phyloP scores from a whole-genome alignment of 257 asterid genomes.

The Solanum ossicruentum region DNA sequence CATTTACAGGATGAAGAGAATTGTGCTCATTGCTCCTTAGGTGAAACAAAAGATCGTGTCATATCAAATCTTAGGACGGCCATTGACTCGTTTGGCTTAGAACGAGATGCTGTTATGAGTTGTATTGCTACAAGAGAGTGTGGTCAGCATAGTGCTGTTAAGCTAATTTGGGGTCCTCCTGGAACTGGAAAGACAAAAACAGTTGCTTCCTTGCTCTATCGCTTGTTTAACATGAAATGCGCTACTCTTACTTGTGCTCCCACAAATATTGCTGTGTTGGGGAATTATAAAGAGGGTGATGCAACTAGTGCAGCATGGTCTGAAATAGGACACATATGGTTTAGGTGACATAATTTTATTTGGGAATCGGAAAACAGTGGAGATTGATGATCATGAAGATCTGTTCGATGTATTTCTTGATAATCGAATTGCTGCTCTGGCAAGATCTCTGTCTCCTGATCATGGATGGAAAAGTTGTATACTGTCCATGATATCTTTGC shows the following conservation, averaged over 20 bases:
- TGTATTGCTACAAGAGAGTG: slow-evolving; percentile 8
- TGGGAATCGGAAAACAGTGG: neutral
- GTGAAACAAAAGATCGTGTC: neutral
- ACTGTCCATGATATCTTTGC: slow-evolving; percentile 14
- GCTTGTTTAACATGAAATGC: neutral
- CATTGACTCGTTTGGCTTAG: slow-evolving; percentile 7
- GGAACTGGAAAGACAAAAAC: neutral
- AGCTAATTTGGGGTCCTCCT: neutral
- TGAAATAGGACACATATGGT: neutral
- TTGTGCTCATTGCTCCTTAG: slow-evolving; percentile 12
- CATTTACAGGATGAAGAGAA: slow-evolving; percentile 14
- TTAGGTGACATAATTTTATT: neutral
- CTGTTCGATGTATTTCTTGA: neutral
- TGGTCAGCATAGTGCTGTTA: neutral
- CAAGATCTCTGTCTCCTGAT: neutral
- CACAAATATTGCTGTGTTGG: neutral
- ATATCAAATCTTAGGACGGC: neutral
- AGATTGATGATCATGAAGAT: neutral
- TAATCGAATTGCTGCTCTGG: neutral
- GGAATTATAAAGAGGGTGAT: neutral
- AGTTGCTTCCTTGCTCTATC: neutral
- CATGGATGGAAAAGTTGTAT: slow-evolving; percentile 28
- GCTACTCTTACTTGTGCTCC: neutral
- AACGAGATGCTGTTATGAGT: slow-evolving; percentile 15
- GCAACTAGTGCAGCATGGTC: neutral